A percentile compares a stretch with the other conserved stretches of the same genome.
phyloP scores from a whole-genome alignment of 78 protist genomes.

The Tieghemostelium lacteum region DNA sequence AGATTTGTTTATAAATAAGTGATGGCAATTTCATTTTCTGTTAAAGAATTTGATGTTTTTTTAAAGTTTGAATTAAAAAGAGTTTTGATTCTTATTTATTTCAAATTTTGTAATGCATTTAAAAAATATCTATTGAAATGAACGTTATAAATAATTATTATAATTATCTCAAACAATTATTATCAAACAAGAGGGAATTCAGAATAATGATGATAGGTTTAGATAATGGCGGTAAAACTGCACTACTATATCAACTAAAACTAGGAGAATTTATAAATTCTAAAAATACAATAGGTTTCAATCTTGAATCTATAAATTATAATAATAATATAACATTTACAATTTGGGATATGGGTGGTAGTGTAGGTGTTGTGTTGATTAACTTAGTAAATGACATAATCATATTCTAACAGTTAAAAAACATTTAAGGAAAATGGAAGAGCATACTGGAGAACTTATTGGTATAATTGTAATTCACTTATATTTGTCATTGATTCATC shows the following conservation, averaged over 20 bases:
- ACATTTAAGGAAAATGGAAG: too few species aligned
- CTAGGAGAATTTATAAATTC: conserved; percentile 83
- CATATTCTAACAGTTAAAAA: neutral
- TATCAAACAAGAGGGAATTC: conserved; percentile 25
- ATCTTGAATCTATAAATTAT: conserved; percentile 95
- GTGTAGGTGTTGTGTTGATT: neutral
- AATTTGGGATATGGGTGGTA: conserved; percentile 93
- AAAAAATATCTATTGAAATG: too few species aligned
- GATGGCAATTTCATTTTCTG: too few species aligned
- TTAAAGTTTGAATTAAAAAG: too few species aligned
- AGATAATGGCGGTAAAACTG: conserved; percentile 90
- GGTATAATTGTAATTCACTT: conserved; percentile 95
- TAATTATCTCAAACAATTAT: too few species aligned
- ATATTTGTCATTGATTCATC: conserved; percentile 73
- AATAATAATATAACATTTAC: conserved; percentile 89
- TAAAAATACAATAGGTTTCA: conserved; percentile 91
- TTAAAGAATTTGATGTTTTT: too few species aligned
- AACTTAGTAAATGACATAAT: too few species aligned
- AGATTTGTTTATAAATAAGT: too few species aligned
- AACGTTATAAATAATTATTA: too few species aligned
- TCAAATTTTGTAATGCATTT: too few species aligned
- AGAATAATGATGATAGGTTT: neutral
- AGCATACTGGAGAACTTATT: conserved; percentile 99
- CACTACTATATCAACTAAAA: conserved; percentile 81
- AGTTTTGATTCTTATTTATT: too few species aligned